Conservation (phyloP, 2,329 filamentous ascomycete genomes). For the Microdochium trichocladiopsis region DNA sequence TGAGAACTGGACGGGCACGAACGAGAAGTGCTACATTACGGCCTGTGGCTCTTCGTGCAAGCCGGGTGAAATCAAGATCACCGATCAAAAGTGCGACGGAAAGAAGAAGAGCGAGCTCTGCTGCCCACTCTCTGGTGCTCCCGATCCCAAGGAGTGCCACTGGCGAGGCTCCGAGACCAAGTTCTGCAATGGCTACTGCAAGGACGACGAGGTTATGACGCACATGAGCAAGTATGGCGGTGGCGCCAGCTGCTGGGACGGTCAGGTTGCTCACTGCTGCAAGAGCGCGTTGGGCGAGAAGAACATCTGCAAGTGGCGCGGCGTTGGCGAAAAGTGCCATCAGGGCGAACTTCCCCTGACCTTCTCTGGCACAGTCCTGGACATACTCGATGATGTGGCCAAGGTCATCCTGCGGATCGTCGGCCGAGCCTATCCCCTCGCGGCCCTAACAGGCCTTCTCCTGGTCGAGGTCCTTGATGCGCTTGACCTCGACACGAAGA, state of each 20-base stretch:
- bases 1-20: conserved; percentile 8
- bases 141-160: conserved; percentile 18
- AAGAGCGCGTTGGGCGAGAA: conserved; percentile 11
- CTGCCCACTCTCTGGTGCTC: conserved; percentile 21
- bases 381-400: conserved; percentile 8
- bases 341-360: conserved; percentile 11
- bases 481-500: conserved; percentile 9
- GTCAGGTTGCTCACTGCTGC: conserved; percentile 22
- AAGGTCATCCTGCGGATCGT: conserved; percentile 6
- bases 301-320: conserved; percentile 15
- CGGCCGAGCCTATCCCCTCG: conserved; percentile 1
- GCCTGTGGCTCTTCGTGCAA: conserved; percentile 19
- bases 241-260: conserved; percentile 17
- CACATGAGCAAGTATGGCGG: conserved; percentile 18
- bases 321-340: conserved; percentile 11
- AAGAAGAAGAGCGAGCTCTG: conserved; percentile 18
- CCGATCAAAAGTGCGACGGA: conserved; percentile 17
- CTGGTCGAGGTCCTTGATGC: conserved; percentile 7
- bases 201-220: conserved; percentile 22
- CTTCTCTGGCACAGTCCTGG: conserved; percentile 13
- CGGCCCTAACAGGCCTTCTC: conserved; percentile 4
- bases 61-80: conserved; percentile 17
- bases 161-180: conserved; percentile 19
- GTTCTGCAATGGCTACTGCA: conserved; percentile 23
- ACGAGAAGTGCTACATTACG: conserved; percentile 18